Base-by-base conservation (phyloP, 1,284 basidiomycete species). In the Sutorius eximius region DNA sequence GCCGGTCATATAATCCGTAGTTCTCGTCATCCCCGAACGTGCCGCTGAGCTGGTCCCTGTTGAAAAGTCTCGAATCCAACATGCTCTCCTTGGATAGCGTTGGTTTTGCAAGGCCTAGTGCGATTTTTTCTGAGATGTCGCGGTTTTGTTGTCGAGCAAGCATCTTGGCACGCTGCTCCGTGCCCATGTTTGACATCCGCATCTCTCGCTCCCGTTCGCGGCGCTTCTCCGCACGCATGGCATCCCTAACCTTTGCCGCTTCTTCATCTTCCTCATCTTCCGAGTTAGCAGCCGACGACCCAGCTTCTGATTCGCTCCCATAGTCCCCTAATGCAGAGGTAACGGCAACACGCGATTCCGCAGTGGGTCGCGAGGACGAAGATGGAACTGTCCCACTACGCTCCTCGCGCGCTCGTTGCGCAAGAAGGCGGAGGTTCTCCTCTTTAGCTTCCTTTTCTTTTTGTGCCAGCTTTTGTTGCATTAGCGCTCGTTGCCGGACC, bases 111-210 rank as follows among this genome's bases (percentile, higher is more conserved):
- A 99, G 82, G 34, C 97, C 97, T 20, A 99, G 83, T 2, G 97
- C 97, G 52, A 99, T 90, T 79, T 99, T 99, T 75, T 99, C 97
- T 0, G 96, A 98, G 47, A 99, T 98, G 69, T 99, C 97, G 64
- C 97, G 91, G 71, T 99, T 98, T 76, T 95, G 95, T 69, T 98
- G 92, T 55, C 90, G 85, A 24, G 95, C 93, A 52, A 99, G 80
- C 81, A 93, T 87, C 77, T 97, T 97, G 24, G 97, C 95, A 7
- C 97, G 85, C 71, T 94, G 91, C 74, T 99, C 97, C 34, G 88
- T 87, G 36, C 97, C 97, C 97, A 99, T 99, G 69, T 98, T 98
- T 73, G 85, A 95, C 95, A 99, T 97, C 56, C 97, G 83, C 87
- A 99, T 86, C 75, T 99, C 96, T 50, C 96, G 87, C 77, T 99